Base-by-base conservation (phyloP, 306 rosid genomes). In the peach (Prunus persica) region DNA sequence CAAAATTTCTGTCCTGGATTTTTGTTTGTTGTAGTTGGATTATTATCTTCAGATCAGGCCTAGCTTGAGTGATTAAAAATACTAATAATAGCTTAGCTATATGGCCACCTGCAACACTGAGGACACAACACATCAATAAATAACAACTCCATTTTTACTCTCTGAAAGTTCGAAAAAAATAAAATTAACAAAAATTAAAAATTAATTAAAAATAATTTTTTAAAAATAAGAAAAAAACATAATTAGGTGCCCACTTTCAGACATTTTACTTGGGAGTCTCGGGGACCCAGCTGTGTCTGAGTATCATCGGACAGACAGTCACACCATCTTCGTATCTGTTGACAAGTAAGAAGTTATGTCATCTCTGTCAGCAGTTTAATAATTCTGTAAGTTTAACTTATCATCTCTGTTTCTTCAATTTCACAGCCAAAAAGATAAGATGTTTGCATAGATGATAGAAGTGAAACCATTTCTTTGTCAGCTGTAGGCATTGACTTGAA, bases 401-500 rank as follows among this genome's bases (percentile, higher is more conserved):
- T 52, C 57, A 18, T 52, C 8, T 38, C 12, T 2, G 4, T n/a
- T 58, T 58, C 32, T 2, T 24, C 64, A 22, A 4, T 32, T 32
- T 13, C 12, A 46, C 3, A 69, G 43, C 43, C 43, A 38, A 38
- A 38, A 38, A 56, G 62, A 56, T 10, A 20, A 56, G 27, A 56
- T 3, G 4, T 7, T 56, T 55, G 67, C 55, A 66, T 20, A 10
- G 20, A 66, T 4, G 11, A 66, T 12, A 10, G 20, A 66, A 4
- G 11, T 19, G 18, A 9, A 11, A 8, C 28, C 25, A 2, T 12
- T 12, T 43, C 10, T 67, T 22, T 67, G 28, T 19, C 2, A 6
- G 71, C 25, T n/a, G 15, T 8, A 13, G 70, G 67, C 72, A 14
- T 69, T 70, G 75, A 77, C 60, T 47, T 50, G 4, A 20, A 32